Conservation (phyloP, 1,139 yeast species). For the Meyerozyma smithsonii region DNA sequence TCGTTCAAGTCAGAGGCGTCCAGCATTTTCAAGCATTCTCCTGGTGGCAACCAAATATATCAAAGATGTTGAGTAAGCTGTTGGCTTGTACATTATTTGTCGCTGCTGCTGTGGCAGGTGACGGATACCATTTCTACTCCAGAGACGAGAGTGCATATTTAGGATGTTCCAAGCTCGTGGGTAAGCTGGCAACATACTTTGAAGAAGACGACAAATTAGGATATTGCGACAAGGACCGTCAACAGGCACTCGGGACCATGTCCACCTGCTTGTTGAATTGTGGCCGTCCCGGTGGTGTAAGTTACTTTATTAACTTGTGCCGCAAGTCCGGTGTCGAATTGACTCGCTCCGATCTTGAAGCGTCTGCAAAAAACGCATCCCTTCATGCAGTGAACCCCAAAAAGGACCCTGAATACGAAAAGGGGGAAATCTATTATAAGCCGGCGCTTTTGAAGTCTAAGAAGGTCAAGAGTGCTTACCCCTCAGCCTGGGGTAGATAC, state of each 20-base stretch:
- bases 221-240: conserved; percentile 12
- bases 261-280: conserved; percentile 28
- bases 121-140: background rate
- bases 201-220: conserved; percentile 7
- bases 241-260: conserved; percentile 37
- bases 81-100: no score
- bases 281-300: conserved; percentile 21
- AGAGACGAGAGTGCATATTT: background rate
- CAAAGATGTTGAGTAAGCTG: no score
- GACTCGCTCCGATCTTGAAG: conserved; percentile 23
- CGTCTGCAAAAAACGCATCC: conserved; percentile 39
- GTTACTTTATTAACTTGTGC: conserved; percentile 24
- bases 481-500: conserved; percentile 35
- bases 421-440: conserved; percentile 22
- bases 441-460: conserved; percentile 24
- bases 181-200: conserved; percentile 7
- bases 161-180: conserved; percentile 3
- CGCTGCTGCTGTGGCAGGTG: no score
- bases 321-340: conserved; percentile 16
- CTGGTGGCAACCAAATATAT: no score
- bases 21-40: no score
- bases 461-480: conserved; percentile 25
- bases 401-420: conserved; percentile 24
- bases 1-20: no score
- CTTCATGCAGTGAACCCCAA: conserved; percentile 21